phyloP scores from a whole-genome alignment of 345 rosid species.

The Melaleuca alternifolia region DNA sequence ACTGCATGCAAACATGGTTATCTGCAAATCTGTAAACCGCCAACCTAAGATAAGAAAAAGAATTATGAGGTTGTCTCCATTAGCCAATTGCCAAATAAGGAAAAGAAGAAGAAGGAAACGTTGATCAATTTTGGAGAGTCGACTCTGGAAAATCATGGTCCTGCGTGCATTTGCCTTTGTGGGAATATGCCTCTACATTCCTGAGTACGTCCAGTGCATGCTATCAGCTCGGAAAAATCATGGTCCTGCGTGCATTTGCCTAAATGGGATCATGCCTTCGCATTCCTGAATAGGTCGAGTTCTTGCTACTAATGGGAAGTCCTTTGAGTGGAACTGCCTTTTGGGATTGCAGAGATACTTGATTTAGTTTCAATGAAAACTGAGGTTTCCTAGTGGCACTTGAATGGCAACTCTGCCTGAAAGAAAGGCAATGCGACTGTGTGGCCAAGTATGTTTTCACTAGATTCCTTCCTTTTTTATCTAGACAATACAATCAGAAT shows the following conservation, averaged over 20 bases:
- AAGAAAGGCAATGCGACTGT: background rate
- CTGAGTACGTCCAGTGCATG: background rate
- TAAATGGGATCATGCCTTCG: background rate
- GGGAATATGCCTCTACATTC: background rate
- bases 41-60: background rate
- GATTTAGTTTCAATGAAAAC: background rate
- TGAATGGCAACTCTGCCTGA: background rate
- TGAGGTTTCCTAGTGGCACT: background rate
- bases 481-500: background rate
- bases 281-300: background rate
- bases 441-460: rapidly evolving
- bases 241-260: background rate
- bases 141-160: background rate
- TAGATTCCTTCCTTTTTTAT: background rate
- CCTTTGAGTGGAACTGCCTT: background rate
- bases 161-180: background rate
- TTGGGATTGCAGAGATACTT: background rate
- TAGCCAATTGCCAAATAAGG: background rate
- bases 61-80: background rate
- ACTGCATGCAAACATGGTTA: background rate
- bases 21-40: background rate
- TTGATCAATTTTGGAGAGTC: background rate
- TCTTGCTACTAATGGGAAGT: background rate
- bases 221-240: background rate
- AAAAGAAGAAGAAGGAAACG: background rate